Base-by-base conservation (phyloP, 2,329 filamentous ascomycete genomes). In the Aspergillus brunneoviolaceus region DNA sequence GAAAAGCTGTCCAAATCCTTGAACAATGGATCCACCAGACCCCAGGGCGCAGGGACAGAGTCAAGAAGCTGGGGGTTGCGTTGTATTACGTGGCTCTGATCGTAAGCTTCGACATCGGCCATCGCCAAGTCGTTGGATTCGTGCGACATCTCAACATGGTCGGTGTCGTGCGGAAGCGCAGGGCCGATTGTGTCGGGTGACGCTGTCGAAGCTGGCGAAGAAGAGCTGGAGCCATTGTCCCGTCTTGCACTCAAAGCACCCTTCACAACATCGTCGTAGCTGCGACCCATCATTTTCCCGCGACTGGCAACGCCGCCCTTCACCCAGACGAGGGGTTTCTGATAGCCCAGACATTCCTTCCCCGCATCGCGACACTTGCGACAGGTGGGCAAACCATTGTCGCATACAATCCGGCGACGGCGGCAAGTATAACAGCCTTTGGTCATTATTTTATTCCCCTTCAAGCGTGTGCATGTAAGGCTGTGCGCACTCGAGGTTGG, bases 221-320 rank as follows among this genome's bases (percentile, higher is more conserved):
- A 48, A 42, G 52, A 31, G 39, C 29, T 49, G 21, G 51, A 31
- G 29, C 42, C 35, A 19, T n/a, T 25, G 27, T 45, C 35, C 6
- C 49, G 27, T 54, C 48, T 31, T 25, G 7, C 31, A 56, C 63
- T 49, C 14, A 49, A 33, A 12, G 58, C 21, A 25, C 47, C 47
- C n/a, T 48, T 23, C 60, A 64, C 69, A 47, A 70, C 65, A 59
- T 80, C 79, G 58, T 79, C 76, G 65, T 80, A 83, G 25, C 78
- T 79, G 67, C 79, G 79, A n/a, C 81, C 81, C 79, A 82, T 82
- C 81, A 83, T 78, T 69, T 77, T 79, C 23, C 77, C 77, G 39
- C 77, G 77, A 65, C 77, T 79, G 23, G 77, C 77, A 50, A 79
- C 75, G 49, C 76, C 76, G 51, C 76, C 76, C 55, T 76, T 76